A percentile compares a stretch with the other conserved stretches of the same genome.
Evolutionary conservation across 192 early-diverging fungal genomes (phyloP).

Genomic region (Coemansia sp.): DNA sequence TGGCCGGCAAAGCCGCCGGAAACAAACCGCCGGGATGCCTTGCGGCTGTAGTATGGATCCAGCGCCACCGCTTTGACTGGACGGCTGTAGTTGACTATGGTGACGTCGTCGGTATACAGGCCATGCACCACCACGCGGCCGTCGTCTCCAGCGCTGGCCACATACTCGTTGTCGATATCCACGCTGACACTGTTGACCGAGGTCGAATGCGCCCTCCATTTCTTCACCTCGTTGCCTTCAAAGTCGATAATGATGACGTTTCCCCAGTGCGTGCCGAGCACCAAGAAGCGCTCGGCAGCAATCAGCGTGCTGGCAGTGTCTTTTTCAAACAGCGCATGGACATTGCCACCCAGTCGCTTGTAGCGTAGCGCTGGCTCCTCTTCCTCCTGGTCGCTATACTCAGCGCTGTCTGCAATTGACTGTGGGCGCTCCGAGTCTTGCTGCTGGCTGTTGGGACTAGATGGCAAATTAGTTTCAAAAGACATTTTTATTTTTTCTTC

Average conservation of each 20-base stretch:
- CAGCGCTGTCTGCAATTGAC: conserved; percentile 1
- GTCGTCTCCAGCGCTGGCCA: conserved; percentile 91
- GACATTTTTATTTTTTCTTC: conserved; percentile 56
- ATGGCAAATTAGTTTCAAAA: background rate
- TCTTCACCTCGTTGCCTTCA: conserved; percentile 85
- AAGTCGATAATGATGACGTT: conserved; percentile 86
- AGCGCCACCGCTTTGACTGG: conserved; percentile 88
- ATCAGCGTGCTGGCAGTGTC: conserved; percentile 80
- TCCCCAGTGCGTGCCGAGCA: conserved; percentile 92
- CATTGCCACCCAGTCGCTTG: conserved; percentile 72
- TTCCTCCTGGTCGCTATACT: conserved; percentile 54
- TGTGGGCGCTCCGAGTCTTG: background rate
- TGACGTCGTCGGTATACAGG: conserved; percentile 72
- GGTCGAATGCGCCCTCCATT: conserved; percentile 77
- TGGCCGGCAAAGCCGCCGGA: conserved; percentile 89
- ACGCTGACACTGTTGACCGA: conserved; percentile 86
- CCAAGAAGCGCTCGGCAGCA: conserved; percentile 84
- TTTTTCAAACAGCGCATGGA: conserved; percentile 68
- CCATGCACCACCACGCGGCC: conserved; percentile 84
- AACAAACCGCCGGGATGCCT: conserved; percentile 73
- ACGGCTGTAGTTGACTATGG: conserved; percentile 74
- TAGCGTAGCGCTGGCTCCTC: conserved; percentile 93
- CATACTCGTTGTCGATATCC: conserved; percentile 81
- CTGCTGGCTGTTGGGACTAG: background rate
- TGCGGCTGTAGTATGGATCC: conserved; percentile 82